Conservation (phyloP, 2,329 filamentous ascomycete genomes). For the Pseudomassariella vexata region DNA sequence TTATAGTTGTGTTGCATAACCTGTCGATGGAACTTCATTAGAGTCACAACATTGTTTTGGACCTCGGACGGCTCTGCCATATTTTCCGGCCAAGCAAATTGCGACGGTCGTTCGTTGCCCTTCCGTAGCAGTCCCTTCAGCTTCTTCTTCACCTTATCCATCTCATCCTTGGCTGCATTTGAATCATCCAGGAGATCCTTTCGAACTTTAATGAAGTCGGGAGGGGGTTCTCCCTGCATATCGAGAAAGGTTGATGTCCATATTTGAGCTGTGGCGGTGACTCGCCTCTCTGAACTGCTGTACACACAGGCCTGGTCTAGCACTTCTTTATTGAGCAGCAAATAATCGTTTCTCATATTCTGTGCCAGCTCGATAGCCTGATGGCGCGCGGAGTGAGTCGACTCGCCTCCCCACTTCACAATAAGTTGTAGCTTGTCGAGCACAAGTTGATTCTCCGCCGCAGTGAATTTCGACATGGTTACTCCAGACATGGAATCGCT, state of each 20-base stretch:
- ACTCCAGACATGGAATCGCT: constrained; percentile 83
- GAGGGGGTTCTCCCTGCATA: constrained; percentile 68
- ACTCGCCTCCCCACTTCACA: constrained; percentile 98
- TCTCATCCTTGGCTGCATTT: constrained; percentile 97
- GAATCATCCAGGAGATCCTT: constrained; percentile 96
- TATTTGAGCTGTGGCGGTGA: constrained; percentile 94
- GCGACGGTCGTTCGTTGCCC: constrained; percentile 86
- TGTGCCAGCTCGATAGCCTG: constrained; percentile 92
- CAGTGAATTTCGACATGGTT: constrained; percentile 89
- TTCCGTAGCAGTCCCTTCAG: constrained; percentile 86
- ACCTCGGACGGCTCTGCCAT: constrained; percentile 94
- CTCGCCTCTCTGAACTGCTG: constrained; percentile 89
- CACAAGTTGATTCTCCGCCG: constrained; percentile 85
- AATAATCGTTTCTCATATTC: constrained; percentile 91
- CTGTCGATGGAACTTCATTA: constrained; percentile 95
- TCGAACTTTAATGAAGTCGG: constrained; percentile 82
- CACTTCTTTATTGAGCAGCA: constrained; percentile 86
- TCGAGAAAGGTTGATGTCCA: constrained; percentile 87
- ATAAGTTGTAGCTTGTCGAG: constrained; percentile 95
- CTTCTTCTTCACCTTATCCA: constrained; percentile 99
- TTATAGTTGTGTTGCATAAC: constrained; percentile 94
- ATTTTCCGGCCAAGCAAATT: constrained; percentile 97
- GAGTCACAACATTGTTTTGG: constrained; percentile 81
- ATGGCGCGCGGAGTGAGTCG: constrained; percentile 93
- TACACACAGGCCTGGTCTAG: constrained; percentile 91